Evolutionary conservation across 495 filamentous ascomycete species (phyloP), one percentile per base, ranked within the genome.

Genomic region (Parachaetomium inaequale): DNA sequence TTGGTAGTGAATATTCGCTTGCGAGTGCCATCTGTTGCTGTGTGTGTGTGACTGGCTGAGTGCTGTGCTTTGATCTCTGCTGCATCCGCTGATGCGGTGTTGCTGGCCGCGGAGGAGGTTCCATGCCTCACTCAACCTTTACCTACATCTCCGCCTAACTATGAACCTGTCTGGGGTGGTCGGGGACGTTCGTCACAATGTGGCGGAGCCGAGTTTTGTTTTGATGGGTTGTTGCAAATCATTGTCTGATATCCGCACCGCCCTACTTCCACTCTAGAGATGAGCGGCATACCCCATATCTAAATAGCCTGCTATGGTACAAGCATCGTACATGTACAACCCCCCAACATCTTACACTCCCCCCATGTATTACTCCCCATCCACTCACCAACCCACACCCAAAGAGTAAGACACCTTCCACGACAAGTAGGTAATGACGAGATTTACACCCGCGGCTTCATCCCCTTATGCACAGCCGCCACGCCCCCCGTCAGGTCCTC

Each of bases 401-500:
- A 7, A 12, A 4, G 34, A 7, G 8, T 5, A 36, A 4, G 2
- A 5, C 34, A 36, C 15, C n/a, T 6, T 17, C 40, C 40, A 43
- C 40, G 11, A n/a, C 40, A 23, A n/a, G n/a, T n/a, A n/a, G n/a
- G n/a, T n/a, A n/a, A n/a, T n/a, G n/a, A n/a, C n/a, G n/a, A n/a
- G n/a, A n/a, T n/a, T 59, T 29, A 63, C 15, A 2, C 43, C 43
- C 90, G 62, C 4, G 92, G 92, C 81, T 98, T 98, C 65, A 98
- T 85, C 21, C 95, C 94, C 81, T 93, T 96, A 75, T 98, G 95
- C 68, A 98, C 92, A 55, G 92, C 92, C 14, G 95, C 94, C 72
- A 98, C 90, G 0, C 94, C 94, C 36, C 88, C 87, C 0, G 88
- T 97, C 70, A 98, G 70, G 73, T 98, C 87, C 77, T 95, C 92